Evolutionary conservation across 2,329 filamentous ascomycete genomes (phyloP), one percentile per base, ranked within the genome.

Genomic region (Claviceps sp.): DNA sequence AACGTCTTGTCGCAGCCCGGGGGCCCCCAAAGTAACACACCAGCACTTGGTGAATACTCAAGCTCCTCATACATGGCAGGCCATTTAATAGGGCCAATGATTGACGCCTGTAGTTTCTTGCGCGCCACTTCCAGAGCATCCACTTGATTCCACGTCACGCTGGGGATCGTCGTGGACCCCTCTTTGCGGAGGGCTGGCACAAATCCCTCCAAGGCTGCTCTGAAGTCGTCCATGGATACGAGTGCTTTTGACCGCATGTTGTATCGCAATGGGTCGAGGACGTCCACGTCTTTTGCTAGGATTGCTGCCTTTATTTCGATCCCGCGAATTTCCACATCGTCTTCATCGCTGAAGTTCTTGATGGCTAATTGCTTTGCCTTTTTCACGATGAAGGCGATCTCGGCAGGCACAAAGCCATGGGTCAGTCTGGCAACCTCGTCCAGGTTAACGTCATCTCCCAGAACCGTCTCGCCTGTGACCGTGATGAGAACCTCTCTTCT

Each of bases 1-100:
- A 98, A 78, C 0, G 93, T 98, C 67, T 98, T 98, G 60, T 93
- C 93, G 66, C 93, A 98, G 6, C 93, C 93, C 0, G 93, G 93
- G 1, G 93, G 93, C 0, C 93, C 93, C 89, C 91, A 98, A 51
- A 98, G 86, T 0, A 98, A 76, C 3, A 96, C 89, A 16, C 93
- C 93, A 0, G 88, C 86, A 0, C 89, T 86, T 0, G 86, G 82
- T 22, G 81, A 82, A 58, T 95, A 86, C 62, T 90, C 90, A 6
- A 93, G 81, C 8, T 76, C 74, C 34, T 78, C 77, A 66, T 91
- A 97, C 43, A 83, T 73, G 37, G 87, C 82, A 0, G 93, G 93
- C 51, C 85, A 73, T 58, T 84, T 82, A 68, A 98, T 97, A 1
- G 90, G 90, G 20, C 89, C 83, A 44, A 97, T 88, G 61, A 98